Evolutionary conservation across 1,284 basidiomycete genomes (phyloP).

Genomic region (Sutorius eximius): DNA sequence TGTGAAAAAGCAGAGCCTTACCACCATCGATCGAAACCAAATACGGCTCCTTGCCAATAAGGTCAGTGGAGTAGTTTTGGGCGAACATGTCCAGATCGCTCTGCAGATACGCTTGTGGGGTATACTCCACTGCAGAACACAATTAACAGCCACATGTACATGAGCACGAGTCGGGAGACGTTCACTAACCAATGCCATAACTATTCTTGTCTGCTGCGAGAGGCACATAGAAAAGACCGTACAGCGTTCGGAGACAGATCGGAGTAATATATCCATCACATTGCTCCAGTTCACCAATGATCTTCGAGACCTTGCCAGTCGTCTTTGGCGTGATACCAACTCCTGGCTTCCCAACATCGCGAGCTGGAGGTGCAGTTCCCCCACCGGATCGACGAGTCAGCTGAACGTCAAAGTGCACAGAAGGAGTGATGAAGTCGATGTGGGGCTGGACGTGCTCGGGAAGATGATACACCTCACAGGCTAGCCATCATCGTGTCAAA

Average conservation of each 20-base stretch:
- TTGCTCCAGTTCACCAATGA: constrained; percentile 19
- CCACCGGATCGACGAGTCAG: constrained; percentile 10
- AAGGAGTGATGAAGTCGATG: constrained; percentile 46
- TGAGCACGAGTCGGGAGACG: background rate
- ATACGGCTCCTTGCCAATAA: constrained; percentile 37
- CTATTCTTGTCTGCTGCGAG: constrained; percentile 42
- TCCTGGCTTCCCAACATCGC: constrained; percentile 32
- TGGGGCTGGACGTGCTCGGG: constrained; percentile 43
- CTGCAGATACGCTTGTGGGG: constrained; percentile 45
- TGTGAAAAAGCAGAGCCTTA: constrained; percentile 5
- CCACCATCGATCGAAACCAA: constrained; percentile 49
- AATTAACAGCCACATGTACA: background rate
- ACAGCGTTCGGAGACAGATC: constrained; percentile 47
- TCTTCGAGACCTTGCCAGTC: constrained; percentile 28
- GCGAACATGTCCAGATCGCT: constrained; percentile 49
- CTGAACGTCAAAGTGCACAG: constrained; percentile 39
- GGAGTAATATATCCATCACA: constrained; percentile 47
- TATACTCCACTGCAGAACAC: constrained; percentile 43
- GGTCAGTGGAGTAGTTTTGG: constrained; percentile 34
- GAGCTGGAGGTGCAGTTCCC: background rate
- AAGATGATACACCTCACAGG: constrained; percentile 45
- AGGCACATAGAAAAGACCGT: constrained; percentile 44
- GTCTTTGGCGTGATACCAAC: constrained; percentile 36
- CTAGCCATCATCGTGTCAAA: constrained; percentile 23
- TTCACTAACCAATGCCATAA: constrained; percentile 46